phyloP scores from a whole-genome alignment of 257 asterid species.

The Solanum neorickii region DNA sequence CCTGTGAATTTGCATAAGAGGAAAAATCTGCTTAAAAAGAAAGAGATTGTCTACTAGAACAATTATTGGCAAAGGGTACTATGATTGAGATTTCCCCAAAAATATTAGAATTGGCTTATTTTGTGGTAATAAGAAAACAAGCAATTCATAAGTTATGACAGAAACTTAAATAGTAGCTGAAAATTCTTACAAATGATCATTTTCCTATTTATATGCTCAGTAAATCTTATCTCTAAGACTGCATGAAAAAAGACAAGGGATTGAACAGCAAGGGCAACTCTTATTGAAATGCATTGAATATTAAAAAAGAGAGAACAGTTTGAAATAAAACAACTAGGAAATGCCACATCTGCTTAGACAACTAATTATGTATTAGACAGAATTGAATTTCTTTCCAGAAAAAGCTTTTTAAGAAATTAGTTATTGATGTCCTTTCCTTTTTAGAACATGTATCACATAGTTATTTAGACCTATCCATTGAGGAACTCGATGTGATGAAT shows the following conservation, averaged over 20 bases:
- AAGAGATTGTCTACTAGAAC: background rate
- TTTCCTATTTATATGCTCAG: background rate
- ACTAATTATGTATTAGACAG: background rate
- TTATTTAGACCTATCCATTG: background rate
- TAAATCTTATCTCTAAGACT: background rate
- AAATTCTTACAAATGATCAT: background rate
- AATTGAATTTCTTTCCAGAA: background rate
- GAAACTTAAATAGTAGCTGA: background rate
- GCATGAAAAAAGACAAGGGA: background rate
- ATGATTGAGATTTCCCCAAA: background rate
- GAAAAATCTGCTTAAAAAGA: background rate
- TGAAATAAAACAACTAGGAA: background rate
- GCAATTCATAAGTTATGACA: background rate
- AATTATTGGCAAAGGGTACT: background rate
- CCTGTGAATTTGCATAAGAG: conserved; percentile 26
- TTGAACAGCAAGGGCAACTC: background rate
- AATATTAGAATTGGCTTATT: background rate
- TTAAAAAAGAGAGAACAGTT: background rate
- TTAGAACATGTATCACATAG: background rate
- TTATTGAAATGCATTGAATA: background rate
- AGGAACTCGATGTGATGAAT: no score
- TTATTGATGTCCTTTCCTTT: background rate
- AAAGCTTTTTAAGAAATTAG: background rate
- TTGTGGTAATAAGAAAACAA: background rate
- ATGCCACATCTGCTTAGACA: background rate